Conservation (phyloP, 2,329 filamentous ascomycete genomes). For the Apiospora hydei region DNA sequence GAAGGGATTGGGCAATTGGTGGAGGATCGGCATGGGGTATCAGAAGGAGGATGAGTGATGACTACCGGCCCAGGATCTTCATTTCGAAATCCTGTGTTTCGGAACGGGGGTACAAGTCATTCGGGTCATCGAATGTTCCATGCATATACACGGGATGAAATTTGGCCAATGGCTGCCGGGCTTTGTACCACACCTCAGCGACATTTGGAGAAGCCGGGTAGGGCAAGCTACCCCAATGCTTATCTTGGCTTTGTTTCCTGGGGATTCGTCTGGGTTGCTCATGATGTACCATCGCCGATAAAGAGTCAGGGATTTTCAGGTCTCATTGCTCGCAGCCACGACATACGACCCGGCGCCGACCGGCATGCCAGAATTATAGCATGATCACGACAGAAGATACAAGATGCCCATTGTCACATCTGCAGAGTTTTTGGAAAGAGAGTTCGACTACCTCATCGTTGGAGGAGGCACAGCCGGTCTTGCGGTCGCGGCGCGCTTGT, state of each 20-base stretch:
- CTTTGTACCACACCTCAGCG: not conserved
- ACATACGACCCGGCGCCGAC: not conserved
- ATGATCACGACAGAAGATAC: not conserved
- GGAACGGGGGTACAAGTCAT: not conserved
- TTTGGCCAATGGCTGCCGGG: not conserved
- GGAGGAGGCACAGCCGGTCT: conserved; percentile 39
- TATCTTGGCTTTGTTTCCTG: not conserved
- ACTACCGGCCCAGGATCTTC: not conserved
- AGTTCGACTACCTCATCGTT: conserved; percentile 34
- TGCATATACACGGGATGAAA: not conserved
- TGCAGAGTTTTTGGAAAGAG: conserved; percentile 22
- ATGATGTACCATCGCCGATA: not conserved
- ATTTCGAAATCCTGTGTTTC: not conserved
- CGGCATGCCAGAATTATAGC: not conserved
- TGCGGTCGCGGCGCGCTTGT: conserved; percentile 49
- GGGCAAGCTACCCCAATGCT: not conserved
- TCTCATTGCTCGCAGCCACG: not conserved
- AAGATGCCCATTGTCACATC: conserved; percentile 2
- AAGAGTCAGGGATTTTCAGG: not conserved
- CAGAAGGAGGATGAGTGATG: conserved; percentile 8
- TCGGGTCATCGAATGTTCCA: not conserved
- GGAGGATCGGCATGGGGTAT: conserved; percentile 72
- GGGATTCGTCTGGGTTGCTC: not conserved
- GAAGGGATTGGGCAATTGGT: conserved; percentile 68
- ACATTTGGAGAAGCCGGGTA: not conserved